phyloP scores from a whole-genome alignment of 257 asterid species.

The Knoxia roxburghii region DNA sequence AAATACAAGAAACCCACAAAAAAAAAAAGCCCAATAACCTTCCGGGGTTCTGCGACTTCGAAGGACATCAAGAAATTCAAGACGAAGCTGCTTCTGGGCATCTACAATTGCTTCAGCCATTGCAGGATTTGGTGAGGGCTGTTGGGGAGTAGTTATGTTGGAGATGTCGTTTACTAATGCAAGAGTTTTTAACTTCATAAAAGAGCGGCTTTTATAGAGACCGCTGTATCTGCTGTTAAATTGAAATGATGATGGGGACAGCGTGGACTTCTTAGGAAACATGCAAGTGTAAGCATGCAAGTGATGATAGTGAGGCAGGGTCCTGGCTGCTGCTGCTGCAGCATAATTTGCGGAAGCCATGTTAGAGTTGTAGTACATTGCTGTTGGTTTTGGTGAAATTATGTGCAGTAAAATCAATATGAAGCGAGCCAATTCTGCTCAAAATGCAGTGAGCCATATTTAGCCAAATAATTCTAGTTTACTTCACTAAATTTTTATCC shows the following conservation, averaged over 20 bases:
- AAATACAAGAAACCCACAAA: no score
- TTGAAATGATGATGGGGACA: background rate
- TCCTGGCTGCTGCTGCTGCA: background rate
- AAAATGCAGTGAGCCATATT: no score
- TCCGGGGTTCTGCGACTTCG: constrained; percentile 56
- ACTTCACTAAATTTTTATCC: no score
- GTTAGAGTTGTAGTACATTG: no score
- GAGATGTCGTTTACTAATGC: background rate
- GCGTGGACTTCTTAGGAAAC: background rate
- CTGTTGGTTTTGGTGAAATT: no score
- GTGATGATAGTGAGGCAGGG: constrained; percentile 12
- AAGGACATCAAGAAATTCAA: constrained; percentile 53
- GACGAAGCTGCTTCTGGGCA: constrained; percentile 44
- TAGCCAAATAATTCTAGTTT: no score
- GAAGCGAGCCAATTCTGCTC: no score
- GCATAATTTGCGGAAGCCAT: no score
- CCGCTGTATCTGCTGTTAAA: background rate
- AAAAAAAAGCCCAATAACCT: constrained; percentile 30
- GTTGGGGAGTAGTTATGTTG: background rate
- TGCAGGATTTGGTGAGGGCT: background rate
- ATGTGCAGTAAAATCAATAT: no score
- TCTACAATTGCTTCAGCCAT: constrained; percentile 23
- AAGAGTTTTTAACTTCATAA: no score
- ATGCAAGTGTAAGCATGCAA: background rate
- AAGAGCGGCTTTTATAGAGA: no score